Base-by-base conservation (phyloP, 129 eudicot genomes). In the Flaveria sonorensis region DNA sequence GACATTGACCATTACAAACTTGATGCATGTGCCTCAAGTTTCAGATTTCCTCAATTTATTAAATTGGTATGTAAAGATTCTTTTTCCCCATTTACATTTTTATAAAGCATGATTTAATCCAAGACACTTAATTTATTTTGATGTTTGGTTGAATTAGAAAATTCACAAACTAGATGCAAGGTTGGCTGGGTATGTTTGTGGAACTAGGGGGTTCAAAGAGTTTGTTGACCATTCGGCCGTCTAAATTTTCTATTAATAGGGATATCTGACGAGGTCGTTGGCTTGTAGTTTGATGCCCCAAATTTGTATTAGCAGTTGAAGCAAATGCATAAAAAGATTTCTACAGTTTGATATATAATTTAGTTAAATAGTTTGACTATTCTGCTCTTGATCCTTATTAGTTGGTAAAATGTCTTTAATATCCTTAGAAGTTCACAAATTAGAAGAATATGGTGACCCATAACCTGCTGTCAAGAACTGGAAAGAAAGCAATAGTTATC, bases 1-100 rank as follows among this genome's bases (percentile, higher is more conserved):
- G 80, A 90, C 73, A 57, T 73, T 92, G 83, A 92, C 93, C 47
- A 80, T 86, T 53, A 79, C 77, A 40, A 83, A 87, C 80, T 48
- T 85, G 40, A 76, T 80, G 61, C 82, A 88, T 76, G 88, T 88
- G 57, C 90, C 86, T 75, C 88, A 88, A 55, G 82, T 90, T 61
- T 82, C 87, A 26, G 87, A 92, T 66, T 76, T 92, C 30, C 75
- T 92, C 60, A 80, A 82, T 30, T 84, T 92, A 39, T 89, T 92
- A 70, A 78, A 85, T 50, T 88, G 92, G 97, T 92, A 76, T 72
- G 83, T 75, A 43, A 70, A 63, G 39, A 47, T 79, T 76, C 52
- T 71, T 46, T 71, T 67, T 36, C 47, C 26, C 21, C 15, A 10
- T 23, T 59, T 52, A 50, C 32, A 76, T 32, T 24, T 60, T 60